Conservation (phyloP, 495 filamentous ascomycete genomes). For the Penicillium lividum region DNA sequence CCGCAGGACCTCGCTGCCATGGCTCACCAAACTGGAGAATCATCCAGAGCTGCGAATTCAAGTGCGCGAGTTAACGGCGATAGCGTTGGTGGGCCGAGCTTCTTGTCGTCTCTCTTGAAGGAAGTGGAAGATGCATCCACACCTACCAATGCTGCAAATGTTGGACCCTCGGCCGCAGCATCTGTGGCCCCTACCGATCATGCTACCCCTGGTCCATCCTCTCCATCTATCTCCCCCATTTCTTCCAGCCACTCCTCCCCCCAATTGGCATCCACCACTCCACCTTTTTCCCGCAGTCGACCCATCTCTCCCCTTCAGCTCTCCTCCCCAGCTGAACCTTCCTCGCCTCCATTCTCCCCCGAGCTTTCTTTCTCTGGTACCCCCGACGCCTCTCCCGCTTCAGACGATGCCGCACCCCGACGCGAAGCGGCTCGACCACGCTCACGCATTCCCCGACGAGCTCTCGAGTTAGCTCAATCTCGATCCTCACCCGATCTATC, state of each 20-base stretch:
- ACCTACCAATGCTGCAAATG: slow-evolving; percentile 54
- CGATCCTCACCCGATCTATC: slow-evolving; percentile 53
- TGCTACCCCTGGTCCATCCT: slow-evolving; percentile 59
- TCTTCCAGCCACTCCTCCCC: slow-evolving; percentile 69
- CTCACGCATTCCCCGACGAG: slow-evolving; percentile 39
- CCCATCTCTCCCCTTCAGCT: slow-evolving; percentile 69
- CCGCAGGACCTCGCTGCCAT: slow-evolving; percentile 49
- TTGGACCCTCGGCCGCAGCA: slow-evolving; percentile 44
- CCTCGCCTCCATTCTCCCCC: slow-evolving; percentile 59
- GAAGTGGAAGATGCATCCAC: slow-evolving; percentile 76
- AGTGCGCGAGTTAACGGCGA: slow-evolving; percentile 34
- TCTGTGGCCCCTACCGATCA: slow-evolving; percentile 48
- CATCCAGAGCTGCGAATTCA: slow-evolving; percentile 41
- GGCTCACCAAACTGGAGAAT: slow-evolving; percentile 47
- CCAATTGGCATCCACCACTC: slow-evolving; percentile 68
- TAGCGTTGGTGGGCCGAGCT: slow-evolving; percentile 55
- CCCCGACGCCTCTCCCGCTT: slow-evolving; percentile 21
- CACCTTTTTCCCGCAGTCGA: slow-evolving; percentile 61
- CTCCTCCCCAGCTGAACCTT: slow-evolving; percentile 62
- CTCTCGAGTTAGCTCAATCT: slow-evolving; percentile 26
- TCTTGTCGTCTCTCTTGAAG: slow-evolving; percentile 79
- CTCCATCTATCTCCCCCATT: slow-evolving; percentile 71
- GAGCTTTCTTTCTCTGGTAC: slow-evolving; percentile 40
- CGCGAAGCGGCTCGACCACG: slow-evolving; percentile 18
- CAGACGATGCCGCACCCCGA: slow-evolving; percentile 1